These are phyloP conservation scores for Clarireedia monteithiana DNA, from an alignment of 2,329 filamentous ascomycete genomes.

Conservation along the genomic window DNA sequence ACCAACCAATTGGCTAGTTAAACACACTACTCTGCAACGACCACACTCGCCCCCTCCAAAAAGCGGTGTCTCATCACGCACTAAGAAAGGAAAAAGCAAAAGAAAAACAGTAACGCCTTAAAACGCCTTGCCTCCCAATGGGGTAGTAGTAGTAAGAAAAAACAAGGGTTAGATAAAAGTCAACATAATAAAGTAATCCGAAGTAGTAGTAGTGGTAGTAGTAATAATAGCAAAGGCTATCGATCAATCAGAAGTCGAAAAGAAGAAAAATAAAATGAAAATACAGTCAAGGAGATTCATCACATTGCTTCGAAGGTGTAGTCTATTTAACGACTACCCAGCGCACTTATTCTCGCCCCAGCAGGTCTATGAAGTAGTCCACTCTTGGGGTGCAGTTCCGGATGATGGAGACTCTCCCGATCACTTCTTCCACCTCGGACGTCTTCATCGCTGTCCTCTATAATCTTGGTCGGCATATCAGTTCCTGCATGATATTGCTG, in stretches of 20 bases:
- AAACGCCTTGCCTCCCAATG: neutral
- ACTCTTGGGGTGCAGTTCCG: constrained; percentile 42
- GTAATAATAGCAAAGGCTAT: neutral
- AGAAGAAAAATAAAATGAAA: neutral
- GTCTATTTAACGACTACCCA: constrained; percentile 35
- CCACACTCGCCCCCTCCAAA: no score
- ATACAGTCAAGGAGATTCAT: constrained; percentile 1
- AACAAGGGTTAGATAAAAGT: neutral
- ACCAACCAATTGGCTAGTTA: neutral
- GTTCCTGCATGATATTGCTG: constrained; percentile 73
- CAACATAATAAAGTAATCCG: neutral
- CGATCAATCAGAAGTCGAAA: neutral
- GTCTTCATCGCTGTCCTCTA: constrained; percentile 75
- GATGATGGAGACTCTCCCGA: constrained; percentile 41
- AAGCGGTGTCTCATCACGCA: neutral
- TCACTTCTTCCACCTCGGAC: constrained; percentile 43
- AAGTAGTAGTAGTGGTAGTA: neutral
- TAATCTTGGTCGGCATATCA: constrained; percentile 86
- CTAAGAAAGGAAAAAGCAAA: neutral
- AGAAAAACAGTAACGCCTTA: neutral
- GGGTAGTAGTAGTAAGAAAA: neutral
- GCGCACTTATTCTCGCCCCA: constrained; percentile 56
- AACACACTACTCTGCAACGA: neutral
- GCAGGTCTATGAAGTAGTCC: constrained; percentile 54
- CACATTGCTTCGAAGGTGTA: neutral